A percentile compares a stretch with the other conserved stretches of the same genome.
Evolutionary conservation across 371 early-diverging fungal genomes (phyloP).

Genomic region (Zopfochytrium polystomum): DNA sequence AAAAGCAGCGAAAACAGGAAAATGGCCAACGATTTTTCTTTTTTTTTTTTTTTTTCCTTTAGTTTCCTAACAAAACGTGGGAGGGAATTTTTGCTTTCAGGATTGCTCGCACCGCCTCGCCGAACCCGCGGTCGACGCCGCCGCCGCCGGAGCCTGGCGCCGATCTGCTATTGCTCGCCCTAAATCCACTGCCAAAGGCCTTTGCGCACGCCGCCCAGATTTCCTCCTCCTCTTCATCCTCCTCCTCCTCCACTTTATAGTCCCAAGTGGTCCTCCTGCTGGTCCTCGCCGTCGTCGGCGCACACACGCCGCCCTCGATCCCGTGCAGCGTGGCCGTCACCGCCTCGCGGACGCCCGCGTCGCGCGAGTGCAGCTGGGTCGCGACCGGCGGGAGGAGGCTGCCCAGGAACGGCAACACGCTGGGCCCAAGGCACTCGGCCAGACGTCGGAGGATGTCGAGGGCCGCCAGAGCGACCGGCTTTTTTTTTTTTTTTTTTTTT

Average conservation of each 20-base stretch:
- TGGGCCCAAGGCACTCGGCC: constrained; percentile 21
- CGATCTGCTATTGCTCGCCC: constrained; percentile 20
- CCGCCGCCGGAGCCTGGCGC: no score
- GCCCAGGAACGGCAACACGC: constrained; percentile 23
- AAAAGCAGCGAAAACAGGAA: no score
- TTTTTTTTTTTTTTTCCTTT: neutral
- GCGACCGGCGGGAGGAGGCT: constrained; percentile 41
- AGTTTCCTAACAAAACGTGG: constrained; percentile 4
- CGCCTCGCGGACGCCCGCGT: constrained; percentile 23
- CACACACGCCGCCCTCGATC: constrained; percentile 20
- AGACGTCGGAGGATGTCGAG: constrained; percentile 23
- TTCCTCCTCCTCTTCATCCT: no score
- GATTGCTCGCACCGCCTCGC: constrained; percentile 19
- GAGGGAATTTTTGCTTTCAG: constrained; percentile 30
- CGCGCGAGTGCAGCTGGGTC: constrained; percentile 25
- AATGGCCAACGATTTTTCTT: neutral
- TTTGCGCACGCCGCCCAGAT: neutral
- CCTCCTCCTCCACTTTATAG: constrained; percentile 1
- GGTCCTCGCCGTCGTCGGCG: neutral
- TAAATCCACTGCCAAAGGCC: constrained; percentile 4
- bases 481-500: no score
- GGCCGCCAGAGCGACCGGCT: constrained; percentile 15
- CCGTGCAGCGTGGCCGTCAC: constrained; percentile 31
- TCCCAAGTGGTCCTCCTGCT: no score
- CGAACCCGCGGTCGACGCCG: constrained; percentile 22